Base-by-base conservation (phyloP, 768 basidiomycete genomes). In the Lactifluus volemus region DNA sequence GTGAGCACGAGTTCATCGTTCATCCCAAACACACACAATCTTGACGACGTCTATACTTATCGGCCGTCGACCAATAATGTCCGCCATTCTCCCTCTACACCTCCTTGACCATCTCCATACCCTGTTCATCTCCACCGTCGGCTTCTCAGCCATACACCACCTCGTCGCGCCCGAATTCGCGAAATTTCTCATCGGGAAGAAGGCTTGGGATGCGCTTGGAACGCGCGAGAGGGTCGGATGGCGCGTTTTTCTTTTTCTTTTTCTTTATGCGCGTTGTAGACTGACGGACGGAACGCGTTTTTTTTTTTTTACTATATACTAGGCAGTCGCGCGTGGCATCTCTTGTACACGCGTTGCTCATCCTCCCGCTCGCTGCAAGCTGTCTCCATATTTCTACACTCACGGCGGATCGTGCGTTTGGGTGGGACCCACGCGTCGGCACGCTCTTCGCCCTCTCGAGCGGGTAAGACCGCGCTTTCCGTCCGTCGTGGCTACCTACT, bases 311-410 rank as follows among this genome's bases (percentile, higher is more conserved):
- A 25, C 25, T 25, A 25, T 29, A 25, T 29, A 10, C 45, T 65
- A 89, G 88, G 88, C 78, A 81, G 50, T 81, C 84, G 59, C 89
- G 84, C 62, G 75, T 85, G 38, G 83, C 86, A 29, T 91, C 92
- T 0, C 83, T 91, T 65, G 74, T 83, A 1, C 89, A 94, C 68
- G 83, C 86, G 0, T 56, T 88, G 25, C 68, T 89, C 55, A 78
- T 89, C 56, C 77, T 92, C 38, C 83, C 85, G 0, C 76, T 88
- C 25, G 80, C 89, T 1, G 67, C 82, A 19, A 79, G 76, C 55
- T 79, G 78, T 41, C 74, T 91, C 21, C 70, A 77, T 47, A 71
- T 75, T 14, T 72, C 79, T 0, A 77, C 72, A 15, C 74, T 87
- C 17, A 70, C 73, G 30, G 67, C 73, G n/a, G 85, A 93, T 70